These are phyloP conservation scores for Vinca minor DNA, from an alignment of 257 asterid genomes.

Conservation along the genomic window DNA sequence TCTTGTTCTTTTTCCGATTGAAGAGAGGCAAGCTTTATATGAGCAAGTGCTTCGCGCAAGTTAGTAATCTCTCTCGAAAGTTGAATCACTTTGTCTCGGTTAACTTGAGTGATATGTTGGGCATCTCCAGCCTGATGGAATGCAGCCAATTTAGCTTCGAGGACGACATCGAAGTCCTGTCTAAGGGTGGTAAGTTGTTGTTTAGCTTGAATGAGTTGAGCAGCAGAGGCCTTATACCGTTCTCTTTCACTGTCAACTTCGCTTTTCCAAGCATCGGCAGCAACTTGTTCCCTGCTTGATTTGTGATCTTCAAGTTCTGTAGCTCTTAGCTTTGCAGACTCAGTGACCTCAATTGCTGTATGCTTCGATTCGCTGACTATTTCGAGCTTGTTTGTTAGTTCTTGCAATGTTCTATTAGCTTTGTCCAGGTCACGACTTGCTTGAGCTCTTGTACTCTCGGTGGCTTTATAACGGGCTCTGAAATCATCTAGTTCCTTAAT, in stretches of 20 bases:
- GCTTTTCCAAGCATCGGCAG: conserved; percentile 41
- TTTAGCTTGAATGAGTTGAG: conserved; percentile 41
- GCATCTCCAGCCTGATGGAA: conserved; percentile 59
- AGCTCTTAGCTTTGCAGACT: conserved; percentile 40
- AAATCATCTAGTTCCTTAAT: conserved; percentile 45
- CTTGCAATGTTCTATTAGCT: conserved; percentile 54
- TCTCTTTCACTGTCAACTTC: conserved; percentile 49
- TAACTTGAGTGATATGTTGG: conserved; percentile 26
- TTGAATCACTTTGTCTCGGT: conserved; percentile 31
- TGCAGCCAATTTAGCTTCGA: conserved; percentile 36
- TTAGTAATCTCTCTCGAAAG: conserved; percentile 46
- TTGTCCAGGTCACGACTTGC: conserved; percentile 51
- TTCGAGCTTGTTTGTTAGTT: conserved; percentile 59
- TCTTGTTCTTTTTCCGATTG: conserved; percentile 46
- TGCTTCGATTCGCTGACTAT: conserved; percentile 50
- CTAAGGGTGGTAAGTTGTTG: conserved; percentile 48
- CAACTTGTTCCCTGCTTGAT: conserved; percentile 28
- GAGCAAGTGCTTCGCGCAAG: conserved; percentile 29
- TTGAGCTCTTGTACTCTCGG: conserved; percentile 49
- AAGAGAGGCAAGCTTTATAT: conserved; percentile 34
- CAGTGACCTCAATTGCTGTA: conserved; percentile 44
- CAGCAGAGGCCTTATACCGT: conserved; percentile 44
- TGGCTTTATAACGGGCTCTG: conserved; percentile 37
- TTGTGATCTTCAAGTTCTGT: conserved; percentile 41
- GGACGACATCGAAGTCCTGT: conserved; percentile 45